A percentile compares a stretch with the other conserved stretches of the same genome.
Evolutionary conservation across 345 rosid species (phyloP).

Genomic region (Gossypioides kirkii): DNA sequence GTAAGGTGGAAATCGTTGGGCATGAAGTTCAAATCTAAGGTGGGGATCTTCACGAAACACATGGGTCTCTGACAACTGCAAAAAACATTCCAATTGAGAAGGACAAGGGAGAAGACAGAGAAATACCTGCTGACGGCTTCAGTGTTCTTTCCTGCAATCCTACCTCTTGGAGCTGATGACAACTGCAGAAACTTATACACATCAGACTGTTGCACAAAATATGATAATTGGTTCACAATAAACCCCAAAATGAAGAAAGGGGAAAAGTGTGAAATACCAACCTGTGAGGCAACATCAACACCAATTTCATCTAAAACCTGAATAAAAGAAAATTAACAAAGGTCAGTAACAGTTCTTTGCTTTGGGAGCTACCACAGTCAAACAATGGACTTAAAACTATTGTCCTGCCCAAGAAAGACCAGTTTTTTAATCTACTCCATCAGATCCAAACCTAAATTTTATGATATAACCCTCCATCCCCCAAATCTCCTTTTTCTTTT

Average conservation of each 20-base stretch:
- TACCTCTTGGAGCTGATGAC: constrained; percentile 78
- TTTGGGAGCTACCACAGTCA: not conserved
- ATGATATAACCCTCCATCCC: not conserved
- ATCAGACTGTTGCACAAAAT: constrained; percentile 12
- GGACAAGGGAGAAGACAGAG: not conserved
- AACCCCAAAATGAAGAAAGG: not conserved
- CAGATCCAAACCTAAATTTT: not conserved
- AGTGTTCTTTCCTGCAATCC: constrained; percentile 46
- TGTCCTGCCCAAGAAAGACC: not conserved
- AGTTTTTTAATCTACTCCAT: not conserved
- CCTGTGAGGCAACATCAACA: constrained; percentile 92
- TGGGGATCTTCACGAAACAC: not conserved
- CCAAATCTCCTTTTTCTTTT: not conserved
- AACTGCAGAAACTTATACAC: constrained; percentile 39
- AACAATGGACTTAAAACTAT: not conserved
- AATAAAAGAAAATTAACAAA: not conserved
- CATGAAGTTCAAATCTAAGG: not conserved
- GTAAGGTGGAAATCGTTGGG: not conserved
- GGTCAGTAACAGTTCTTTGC: not conserved
- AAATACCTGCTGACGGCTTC: constrained; percentile 65
- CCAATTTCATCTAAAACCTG: constrained; percentile 98
- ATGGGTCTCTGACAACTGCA: not conserved
- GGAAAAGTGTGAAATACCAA: constrained; percentile 22
- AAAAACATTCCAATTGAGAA: constrained; percentile 2
- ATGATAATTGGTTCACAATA: not conserved